Evolutionary conservation across 2,329 filamentous ascomycete species (phyloP).

Genomic region (Colletotrichum cordylinicola): DNA sequence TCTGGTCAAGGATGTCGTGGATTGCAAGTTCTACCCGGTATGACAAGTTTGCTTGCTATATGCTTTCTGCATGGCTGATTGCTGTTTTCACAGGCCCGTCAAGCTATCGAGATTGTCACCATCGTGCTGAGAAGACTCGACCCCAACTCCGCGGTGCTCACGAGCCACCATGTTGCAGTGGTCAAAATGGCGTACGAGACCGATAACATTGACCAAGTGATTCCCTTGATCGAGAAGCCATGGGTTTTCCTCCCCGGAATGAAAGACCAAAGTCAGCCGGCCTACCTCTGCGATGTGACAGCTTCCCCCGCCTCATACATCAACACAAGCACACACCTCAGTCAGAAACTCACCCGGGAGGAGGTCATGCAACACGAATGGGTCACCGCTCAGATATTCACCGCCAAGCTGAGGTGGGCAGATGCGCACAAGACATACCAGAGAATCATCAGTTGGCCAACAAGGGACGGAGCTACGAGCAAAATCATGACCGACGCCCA

Average conservation of each 20-base stretch:
- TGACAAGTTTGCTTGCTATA: constrained; percentile 8
- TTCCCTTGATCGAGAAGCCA: constrained; percentile 67
- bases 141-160: constrained; percentile 70
- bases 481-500: constrained; percentile 88
- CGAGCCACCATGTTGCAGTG: constrained; percentile 65
- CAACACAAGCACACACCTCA: constrained; percentile 62
- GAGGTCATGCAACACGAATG: constrained; percentile 73
- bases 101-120: constrained; percentile 51
- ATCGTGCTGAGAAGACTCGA: constrained; percentile 70
- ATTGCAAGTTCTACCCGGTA: constrained; percentile 49
- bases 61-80: background rate
- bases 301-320: constrained; percentile 63
- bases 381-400: constrained; percentile 68
- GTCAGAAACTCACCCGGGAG: constrained; percentile 53
- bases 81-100: constrained; percentile 42
- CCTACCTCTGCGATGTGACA: constrained; percentile 49
- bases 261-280: constrained; percentile 37
- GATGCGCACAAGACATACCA: constrained; percentile 68
- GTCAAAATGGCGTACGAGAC: constrained; percentile 64
- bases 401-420: constrained; percentile 65
- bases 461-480: constrained; percentile 66
- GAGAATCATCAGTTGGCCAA: constrained; percentile 71
- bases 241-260: constrained; percentile 70
- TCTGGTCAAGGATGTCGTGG: constrained; percentile 47
- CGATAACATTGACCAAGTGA: constrained; percentile 56